Percentiles rank a stretch among this genome's conserved stretches.
Conservation (phyloP, 2,329 filamentous ascomycete species). For the Sordariomycetes sp. region DNA sequence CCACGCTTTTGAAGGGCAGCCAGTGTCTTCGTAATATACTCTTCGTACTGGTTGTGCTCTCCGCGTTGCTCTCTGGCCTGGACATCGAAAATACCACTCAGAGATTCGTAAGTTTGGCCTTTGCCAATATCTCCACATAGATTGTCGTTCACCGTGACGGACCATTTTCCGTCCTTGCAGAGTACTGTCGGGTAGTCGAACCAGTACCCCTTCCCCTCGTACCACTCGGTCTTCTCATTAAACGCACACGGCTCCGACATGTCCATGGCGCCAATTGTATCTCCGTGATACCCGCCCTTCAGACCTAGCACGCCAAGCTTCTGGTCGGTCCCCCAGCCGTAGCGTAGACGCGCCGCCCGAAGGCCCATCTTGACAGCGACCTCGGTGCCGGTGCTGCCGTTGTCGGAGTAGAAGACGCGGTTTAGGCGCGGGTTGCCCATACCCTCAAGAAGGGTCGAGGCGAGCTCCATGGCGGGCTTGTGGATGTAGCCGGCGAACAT, state of each 20-base stretch:
- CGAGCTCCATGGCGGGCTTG: conserved; percentile 62
- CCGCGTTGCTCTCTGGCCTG: conserved; percentile 32
- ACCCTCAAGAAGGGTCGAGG: conserved; percentile 51
- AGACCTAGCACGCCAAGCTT: conserved; percentile 63
- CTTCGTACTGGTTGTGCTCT: conserved; percentile 42
- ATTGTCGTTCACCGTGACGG: conserved; percentile 35
- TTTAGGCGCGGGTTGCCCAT: conserved; percentile 55
- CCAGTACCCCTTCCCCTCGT: conserved; percentile 70
- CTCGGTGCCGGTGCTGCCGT: conserved; percentile 75
- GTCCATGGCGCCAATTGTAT: conserved; percentile 85
- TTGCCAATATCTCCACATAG: conserved; percentile 27
- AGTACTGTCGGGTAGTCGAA: conserved; percentile 69
- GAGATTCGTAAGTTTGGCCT: conserved; percentile 31
- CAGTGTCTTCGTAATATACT: conserved; percentile 48
- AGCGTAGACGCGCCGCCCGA: conserved; percentile 56
- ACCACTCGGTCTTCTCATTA: conserved; percentile 84
- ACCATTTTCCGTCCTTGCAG: conserved; percentile 58
- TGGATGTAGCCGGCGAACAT: conserved; percentile 82
- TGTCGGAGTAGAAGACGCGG: conserved; percentile 76
- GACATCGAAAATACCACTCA: conserved; percentile 54
- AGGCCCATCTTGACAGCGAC: conserved; percentile 82
- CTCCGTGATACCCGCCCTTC: conserved; percentile 76
- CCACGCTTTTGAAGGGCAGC: conserved; percentile 43
- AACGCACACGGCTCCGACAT: conserved; percentile 67
- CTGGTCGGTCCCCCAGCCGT: conserved; percentile 51